Percentiles rank a stretch among this genome's conserved stretches.
These are phyloP conservation scores for Hyphodiscus hymeniophilus DNA, from an alignment of 495 filamentous ascomycete genomes.

Conservation along the genomic window DNA sequence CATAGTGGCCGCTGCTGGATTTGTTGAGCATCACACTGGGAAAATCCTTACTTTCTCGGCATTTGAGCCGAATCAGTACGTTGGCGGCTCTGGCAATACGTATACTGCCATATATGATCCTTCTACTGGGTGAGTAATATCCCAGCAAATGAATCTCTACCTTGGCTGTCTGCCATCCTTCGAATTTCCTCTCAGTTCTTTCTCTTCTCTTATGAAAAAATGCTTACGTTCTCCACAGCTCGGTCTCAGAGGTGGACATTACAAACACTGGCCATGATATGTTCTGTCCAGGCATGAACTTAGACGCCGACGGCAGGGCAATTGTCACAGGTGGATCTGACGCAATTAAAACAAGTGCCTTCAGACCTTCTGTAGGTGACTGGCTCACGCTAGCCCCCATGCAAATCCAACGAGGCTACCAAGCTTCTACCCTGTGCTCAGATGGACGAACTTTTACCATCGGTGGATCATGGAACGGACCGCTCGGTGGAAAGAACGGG, in stretches of 20 bases:
- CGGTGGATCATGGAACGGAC: slow-evolving; percentile 49
- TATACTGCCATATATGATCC: slow-evolving; percentile 29
- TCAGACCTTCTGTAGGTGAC: slow-evolving; percentile 23
- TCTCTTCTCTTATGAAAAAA: no score
- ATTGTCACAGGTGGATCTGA: slow-evolving; percentile 45
- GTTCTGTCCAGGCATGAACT: slow-evolving; percentile 54
- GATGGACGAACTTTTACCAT: slow-evolving; percentile 53
- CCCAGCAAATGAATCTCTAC: no score
- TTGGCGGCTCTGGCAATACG: slow-evolving; percentile 27
- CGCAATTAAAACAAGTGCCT: slow-evolving; percentile 38
- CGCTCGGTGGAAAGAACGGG: slow-evolving; percentile 37
- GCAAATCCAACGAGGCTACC: slow-evolving; percentile 48
- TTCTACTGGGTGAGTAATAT: neutral
- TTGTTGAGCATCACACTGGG: slow-evolving; percentile 25
- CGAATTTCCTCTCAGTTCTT: no score
- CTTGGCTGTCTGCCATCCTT: no score
- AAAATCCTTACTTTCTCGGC: slow-evolving; percentile 38
- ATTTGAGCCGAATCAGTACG: slow-evolving; percentile 28
- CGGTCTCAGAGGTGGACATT: no score
- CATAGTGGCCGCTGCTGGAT: slow-evolving; percentile 35
- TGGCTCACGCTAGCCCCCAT: slow-evolving; percentile 33
- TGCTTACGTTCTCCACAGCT: no score
- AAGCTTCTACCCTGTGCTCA: slow-evolving; percentile 40
- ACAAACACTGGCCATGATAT: slow-evolving; percentile 41
- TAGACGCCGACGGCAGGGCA: slow-evolving; percentile 41